These are phyloP conservation scores for Penicillium pulvis DNA, from an alignment of 495 filamentous ascomycete genomes.

Conservation along the genomic window DNA sequence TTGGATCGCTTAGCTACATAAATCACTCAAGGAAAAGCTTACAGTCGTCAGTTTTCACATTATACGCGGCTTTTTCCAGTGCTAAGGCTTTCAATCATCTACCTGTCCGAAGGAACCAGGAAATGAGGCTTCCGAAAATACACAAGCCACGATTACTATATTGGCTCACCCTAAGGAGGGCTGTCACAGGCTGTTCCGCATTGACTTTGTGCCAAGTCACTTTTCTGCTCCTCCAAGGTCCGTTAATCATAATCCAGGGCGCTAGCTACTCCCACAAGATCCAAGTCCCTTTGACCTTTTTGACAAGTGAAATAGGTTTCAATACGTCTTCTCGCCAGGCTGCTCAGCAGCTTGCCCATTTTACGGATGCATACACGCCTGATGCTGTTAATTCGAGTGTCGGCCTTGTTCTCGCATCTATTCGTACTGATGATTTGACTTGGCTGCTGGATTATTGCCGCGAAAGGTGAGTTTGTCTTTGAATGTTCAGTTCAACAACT, in stretches of 20 bases:
- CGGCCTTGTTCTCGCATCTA: conserved; percentile 17
- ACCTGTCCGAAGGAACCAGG: background rate
- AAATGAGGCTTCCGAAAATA: background rate
- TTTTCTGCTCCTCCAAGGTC: background rate
- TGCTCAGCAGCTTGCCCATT: conserved; percentile 1
- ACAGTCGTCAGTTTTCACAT: too few species aligned
- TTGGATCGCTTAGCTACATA: too few species aligned
- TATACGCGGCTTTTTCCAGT: too few species aligned
- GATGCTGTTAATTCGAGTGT: conserved; percentile 14
- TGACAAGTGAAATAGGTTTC: background rate
- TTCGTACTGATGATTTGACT: conserved; percentile 15
- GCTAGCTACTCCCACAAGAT: background rate
- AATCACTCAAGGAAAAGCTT: too few species aligned
- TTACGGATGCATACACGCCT: conserved; percentile 13
- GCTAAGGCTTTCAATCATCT: background rate
- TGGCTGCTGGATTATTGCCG: conserved; percentile 21
- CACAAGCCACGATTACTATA: background rate
- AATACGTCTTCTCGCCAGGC: background rate
- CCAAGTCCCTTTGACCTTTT: background rate
- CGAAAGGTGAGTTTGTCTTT: conserved; percentile 10
- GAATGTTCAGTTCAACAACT: background rate
- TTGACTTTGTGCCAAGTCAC: background rate
- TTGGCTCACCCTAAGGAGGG: background rate
- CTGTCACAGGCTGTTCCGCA: background rate
- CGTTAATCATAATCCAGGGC: background rate